Evolutionary conservation across 2,329 filamentous ascomycete species (phyloP).

Genomic region (Aspergillus sp.): DNA sequence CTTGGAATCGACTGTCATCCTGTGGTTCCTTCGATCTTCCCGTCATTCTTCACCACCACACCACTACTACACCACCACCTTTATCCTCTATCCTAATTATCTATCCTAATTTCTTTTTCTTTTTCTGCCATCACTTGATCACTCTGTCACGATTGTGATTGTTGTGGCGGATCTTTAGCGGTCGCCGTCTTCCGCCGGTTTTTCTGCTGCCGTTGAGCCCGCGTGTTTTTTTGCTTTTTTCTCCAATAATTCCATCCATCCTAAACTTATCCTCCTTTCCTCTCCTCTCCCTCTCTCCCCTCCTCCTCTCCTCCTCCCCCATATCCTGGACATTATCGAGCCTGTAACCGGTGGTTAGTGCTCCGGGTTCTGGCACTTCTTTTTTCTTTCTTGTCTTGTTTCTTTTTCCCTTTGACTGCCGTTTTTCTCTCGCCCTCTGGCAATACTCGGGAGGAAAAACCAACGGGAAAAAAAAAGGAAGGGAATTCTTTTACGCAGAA

Average conservation of each 20-base stretch:
- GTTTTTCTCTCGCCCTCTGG: not conserved
- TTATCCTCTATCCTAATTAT: not conserved
- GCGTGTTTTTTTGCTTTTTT: not conserved
- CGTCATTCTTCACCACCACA: not conserved
- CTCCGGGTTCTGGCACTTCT: not conserved
- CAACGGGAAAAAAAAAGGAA: constrained; percentile 1
- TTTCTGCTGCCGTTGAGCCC: not conserved
- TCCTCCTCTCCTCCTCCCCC: constrained; percentile 2
- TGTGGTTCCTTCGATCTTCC: not conserved
- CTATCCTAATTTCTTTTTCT: not conserved
- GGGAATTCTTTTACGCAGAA: constrained; percentile 7
- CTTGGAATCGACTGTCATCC: not conserved
- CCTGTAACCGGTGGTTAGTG: not conserved
- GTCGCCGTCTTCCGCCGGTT: not conserved
- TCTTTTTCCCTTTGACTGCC: constrained; percentile 4
- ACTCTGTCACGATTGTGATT: not conserved
- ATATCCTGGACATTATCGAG: constrained; percentile 2
- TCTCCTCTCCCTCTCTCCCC: constrained; percentile 3
- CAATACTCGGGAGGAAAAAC: constrained; percentile 3
- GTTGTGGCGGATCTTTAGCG: not conserved
- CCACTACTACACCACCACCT: not conserved
- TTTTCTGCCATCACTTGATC: not conserved
- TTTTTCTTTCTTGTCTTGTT: constrained; percentile 9
- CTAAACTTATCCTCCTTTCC: constrained; percentile 8
- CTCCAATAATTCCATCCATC: constrained; percentile 11